Evolutionary conservation across 2,329 filamentous ascomycete species (phyloP).

Genomic region (Purpureocillium lavendulum): DNA sequence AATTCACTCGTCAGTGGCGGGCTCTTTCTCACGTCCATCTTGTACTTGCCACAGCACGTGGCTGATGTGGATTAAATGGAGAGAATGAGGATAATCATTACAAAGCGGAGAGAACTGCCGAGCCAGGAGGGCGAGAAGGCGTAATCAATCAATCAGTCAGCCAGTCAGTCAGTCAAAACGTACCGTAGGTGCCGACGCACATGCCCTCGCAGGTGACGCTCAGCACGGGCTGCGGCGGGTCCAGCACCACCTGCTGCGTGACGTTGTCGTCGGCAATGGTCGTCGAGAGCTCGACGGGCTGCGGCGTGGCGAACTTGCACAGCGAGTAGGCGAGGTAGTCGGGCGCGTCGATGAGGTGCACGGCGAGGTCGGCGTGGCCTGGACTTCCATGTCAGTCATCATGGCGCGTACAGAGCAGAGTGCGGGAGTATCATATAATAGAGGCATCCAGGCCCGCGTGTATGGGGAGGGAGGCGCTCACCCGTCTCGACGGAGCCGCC

Average conservation of each 20-base stretch:
- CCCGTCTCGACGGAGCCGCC: constrained; percentile 27
- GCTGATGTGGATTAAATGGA: too few relatives aligned
- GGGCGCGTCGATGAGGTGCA: constrained; percentile 31
- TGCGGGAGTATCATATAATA: too few relatives aligned
- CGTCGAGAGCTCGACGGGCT: constrained; percentile 19
- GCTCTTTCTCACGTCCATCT: too few relatives aligned
- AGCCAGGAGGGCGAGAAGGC: too few relatives aligned
- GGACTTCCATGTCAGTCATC: too few relatives aligned
- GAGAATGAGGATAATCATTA: too few relatives aligned
- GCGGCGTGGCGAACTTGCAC: constrained; percentile 33
- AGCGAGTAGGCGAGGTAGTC: constrained; percentile 32
- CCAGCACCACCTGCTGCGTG: constrained; percentile 31
- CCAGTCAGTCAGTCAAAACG: constrained; percentile 2
- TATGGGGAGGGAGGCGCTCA: constrained; percentile 13
- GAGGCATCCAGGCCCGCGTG: too few relatives aligned
- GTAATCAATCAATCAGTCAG: too few relatives aligned
- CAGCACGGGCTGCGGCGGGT: constrained; percentile 33
- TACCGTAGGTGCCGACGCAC: constrained; percentile 32
- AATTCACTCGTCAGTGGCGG: not conserved
- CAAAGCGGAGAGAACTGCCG: too few relatives aligned
- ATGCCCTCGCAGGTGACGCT: constrained; percentile 32
- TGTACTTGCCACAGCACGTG: too few relatives aligned
- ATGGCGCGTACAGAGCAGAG: too few relatives aligned
- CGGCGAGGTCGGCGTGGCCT: constrained; percentile 27
- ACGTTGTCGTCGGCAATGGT: constrained; percentile 17